phyloP scores from a whole-genome alignment of 2,329 filamentous ascomycete species.

The Penicillium sp. region DNA sequence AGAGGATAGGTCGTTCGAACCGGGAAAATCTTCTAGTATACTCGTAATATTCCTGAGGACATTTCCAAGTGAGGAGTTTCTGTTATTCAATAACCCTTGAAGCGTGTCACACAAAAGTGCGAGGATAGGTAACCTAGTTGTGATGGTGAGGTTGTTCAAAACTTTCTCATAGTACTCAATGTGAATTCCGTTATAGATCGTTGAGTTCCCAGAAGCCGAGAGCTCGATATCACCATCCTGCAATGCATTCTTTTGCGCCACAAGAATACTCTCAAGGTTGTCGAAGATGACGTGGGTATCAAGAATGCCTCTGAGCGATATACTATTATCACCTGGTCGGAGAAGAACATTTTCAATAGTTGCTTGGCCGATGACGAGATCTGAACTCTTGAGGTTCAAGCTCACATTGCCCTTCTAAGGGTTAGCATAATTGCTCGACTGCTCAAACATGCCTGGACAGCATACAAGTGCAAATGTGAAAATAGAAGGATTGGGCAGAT shows the following conservation, averaged over 20 bases:
- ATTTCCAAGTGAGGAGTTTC: constrained; percentile 5
- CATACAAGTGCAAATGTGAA: constrained; percentile 44
- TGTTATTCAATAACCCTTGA: constrained; percentile 3
- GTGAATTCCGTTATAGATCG: constrained; percentile 18
- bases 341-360: constrained; percentile 22
- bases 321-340: constrained; percentile 25
- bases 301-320: constrained; percentile 19
- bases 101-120: constrained; percentile 19
- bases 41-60: constrained; percentile 4
- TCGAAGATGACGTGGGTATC: constrained; percentile 12
- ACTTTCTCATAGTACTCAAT: constrained; percentile 24
- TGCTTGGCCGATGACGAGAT: constrained; percentile 23
- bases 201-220: constrained; percentile 19
- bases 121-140: constrained; percentile 19
- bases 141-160: constrained; percentile 18
- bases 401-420: constrained; percentile 48
- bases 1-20: background rate
- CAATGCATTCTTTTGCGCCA: constrained; percentile 12
- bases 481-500: constrained; percentile 52
- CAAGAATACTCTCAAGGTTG: constrained; percentile 18
- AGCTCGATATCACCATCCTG: constrained; percentile 12
- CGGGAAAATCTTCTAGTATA: constrained; percentile 1
- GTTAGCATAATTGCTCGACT: background rate
- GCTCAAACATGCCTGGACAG: background rate
- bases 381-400: constrained; percentile 44